Base-by-base conservation (phyloP, 2,329 filamentous ascomycete genomes). In the Magnaporthales sp. region DNA sequence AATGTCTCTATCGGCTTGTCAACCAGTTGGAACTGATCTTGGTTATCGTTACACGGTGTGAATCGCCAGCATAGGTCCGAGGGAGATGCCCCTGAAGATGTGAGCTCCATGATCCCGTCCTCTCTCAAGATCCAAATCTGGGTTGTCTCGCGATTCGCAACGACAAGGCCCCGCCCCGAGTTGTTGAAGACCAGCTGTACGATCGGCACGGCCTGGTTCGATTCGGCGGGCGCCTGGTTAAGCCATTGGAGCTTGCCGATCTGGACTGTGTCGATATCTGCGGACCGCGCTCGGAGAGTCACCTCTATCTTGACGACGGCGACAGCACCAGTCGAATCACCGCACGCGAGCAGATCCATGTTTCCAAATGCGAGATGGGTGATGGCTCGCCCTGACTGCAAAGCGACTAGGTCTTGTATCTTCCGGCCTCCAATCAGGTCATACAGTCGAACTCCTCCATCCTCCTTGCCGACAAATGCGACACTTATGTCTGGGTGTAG, bases 391-490 rank as follows among this genome's bases (percentile, higher is more conserved):
- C 27, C 29, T 4, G 11, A 11, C 22, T 65, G 56, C 5, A 54
- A 26, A 31, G 10, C 15, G 10, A 65, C 51, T 68, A 62, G 29
- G 58, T 62, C 26, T 67, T 67, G 46, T 26, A 56, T 32, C 15
- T 60, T 22, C 8, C 31, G 19, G 10, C 64, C 68, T 1, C 67
- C 67, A 26, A 66, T 51, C 10, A 70, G 66, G 19, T 72, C 69
- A 30, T 69, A 70, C 2, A 65, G 67, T 19, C 70, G 66, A 1
- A 74, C 69, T 19, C 66, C 66, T 1, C 73, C 71, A 10, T 74
- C 71, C 6, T 69, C 69, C 24, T 68, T 70, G 1, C 67, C 73
- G 24, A 65, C 64, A n/a, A 60, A 65, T 8, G 64, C 64, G 27
- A 26, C 19, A 29, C 30, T 56, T 8, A 65, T 27, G 1, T 22